Conservation (phyloP, 768 basidiomycete species). For the Megacollybia marginata region DNA sequence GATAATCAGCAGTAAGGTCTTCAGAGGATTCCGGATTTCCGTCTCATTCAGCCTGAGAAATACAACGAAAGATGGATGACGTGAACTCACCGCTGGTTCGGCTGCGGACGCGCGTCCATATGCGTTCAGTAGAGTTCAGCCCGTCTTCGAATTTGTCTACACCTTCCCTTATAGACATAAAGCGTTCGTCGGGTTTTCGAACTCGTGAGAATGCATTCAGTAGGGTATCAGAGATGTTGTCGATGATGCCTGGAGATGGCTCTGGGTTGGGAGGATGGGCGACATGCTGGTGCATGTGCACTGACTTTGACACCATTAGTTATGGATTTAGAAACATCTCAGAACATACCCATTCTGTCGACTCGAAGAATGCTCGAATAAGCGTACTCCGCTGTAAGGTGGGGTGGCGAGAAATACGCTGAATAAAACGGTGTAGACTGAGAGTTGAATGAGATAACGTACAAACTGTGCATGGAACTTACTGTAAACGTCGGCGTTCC, state of each 20-base stretch:
- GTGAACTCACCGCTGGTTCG: conserved; percentile 78
- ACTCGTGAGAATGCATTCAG: conserved; percentile 94
- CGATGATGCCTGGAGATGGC: conserved; percentile 72
- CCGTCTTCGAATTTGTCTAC: conserved; percentile 98
- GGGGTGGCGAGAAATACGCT: conserved; percentile 88
- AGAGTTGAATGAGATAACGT: not conserved
- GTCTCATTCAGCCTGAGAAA: conserved; percentile 83
- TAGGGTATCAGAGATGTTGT: conserved; percentile 93
- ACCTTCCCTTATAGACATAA: conserved; percentile 82
- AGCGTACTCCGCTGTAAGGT: conserved; percentile 88
- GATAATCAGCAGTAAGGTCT: conserved; percentile 97
- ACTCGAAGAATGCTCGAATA: conserved; percentile 91
- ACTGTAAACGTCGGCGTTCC: conserved; percentile 88
- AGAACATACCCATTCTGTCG: conserved; percentile 89
- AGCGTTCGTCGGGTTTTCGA: conserved; percentile 95
- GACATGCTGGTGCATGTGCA: conserved; percentile 94
- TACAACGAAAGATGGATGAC: conserved; percentile 22
- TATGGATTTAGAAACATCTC: not conserved
- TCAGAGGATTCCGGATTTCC: conserved; percentile 71
- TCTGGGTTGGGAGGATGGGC: conserved; percentile 90
- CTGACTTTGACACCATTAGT: conserved; percentile 49
- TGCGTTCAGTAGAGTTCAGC: conserved; percentile 69
- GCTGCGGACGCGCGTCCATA: conserved; percentile 70
- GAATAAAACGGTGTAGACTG: conserved; percentile 88
- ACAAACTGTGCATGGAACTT: conserved; percentile 21